These are phyloP conservation scores for Plenodomus tracheiphilus DNA, from an alignment of 2,329 filamentous ascomycete genomes.

Conservation along the genomic window DNA sequence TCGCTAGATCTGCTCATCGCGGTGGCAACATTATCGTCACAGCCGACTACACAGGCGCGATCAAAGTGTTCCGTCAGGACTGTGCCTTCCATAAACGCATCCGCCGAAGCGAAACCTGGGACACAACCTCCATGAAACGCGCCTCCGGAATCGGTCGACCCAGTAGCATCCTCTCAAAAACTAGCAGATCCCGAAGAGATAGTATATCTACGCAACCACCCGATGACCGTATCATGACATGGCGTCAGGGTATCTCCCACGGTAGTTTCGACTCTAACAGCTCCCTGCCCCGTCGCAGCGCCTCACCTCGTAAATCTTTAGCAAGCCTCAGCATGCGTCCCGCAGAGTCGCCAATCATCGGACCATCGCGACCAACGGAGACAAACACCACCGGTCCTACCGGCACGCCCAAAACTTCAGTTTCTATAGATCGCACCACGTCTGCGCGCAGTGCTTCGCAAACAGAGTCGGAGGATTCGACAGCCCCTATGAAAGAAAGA, in stretches of 20 bases:
- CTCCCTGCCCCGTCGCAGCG: conserved; percentile 43
- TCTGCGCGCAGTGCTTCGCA: conserved; percentile 13
- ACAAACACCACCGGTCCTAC: conserved; percentile 16
- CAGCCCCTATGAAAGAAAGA: conserved; percentile 3
- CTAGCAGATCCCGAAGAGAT: conserved; percentile 52
- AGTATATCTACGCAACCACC: conserved; percentile 54
- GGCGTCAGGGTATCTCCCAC: conserved; percentile 72
- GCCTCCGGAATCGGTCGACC: conserved; percentile 57
- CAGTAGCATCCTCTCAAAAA: conserved; percentile 62
- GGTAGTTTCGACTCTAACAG: conserved; percentile 51
- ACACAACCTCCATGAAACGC: conserved; percentile 71
- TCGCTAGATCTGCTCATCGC: conserved; percentile 73
- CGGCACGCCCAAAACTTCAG: conserved; percentile 26
- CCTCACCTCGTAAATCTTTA: conserved; percentile 53
- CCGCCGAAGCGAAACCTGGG: conserved; percentile 68
- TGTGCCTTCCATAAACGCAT: conserved; percentile 78
- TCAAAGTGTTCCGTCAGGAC: conserved; percentile 95
- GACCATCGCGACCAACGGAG: conserved; percentile 13
- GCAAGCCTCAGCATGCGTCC: conserved; percentile 24
- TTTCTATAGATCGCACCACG: conserved; percentile 17
- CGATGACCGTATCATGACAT: conserved; percentile 81
- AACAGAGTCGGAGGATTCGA: conserved; percentile 10
- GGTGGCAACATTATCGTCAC: conserved; percentile 92
- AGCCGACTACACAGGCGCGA: conserved; percentile 81
- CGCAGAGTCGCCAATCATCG: conserved; percentile 23